These are phyloP conservation scores for Acanthamoeba polyphaga DNA, from an alignment of 208 protist genomes.

Conservation along the genomic window DNA sequence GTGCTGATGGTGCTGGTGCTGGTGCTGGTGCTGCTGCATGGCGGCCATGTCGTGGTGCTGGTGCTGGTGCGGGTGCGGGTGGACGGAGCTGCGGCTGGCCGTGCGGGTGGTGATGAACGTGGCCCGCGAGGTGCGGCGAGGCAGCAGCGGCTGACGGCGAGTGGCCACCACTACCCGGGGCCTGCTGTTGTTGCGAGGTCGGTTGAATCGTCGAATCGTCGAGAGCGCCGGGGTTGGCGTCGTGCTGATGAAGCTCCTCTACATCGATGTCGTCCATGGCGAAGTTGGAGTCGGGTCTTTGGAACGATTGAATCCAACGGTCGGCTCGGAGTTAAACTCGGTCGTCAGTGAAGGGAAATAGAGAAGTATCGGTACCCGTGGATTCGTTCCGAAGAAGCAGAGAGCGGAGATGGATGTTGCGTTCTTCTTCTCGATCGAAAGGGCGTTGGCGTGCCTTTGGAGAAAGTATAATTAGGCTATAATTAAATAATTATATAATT, in stretches of 20 bases:
- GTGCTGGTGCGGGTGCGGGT: background rate
- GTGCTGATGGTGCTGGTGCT: background rate
- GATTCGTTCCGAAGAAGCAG: background rate
- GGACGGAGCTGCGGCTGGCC: background rate
- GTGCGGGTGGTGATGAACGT: background rate
- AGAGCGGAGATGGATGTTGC: background rate
- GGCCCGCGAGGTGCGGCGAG: background rate
- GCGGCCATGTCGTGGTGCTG: background rate
- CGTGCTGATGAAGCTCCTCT: constrained; percentile 31
- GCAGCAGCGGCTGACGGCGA: background rate
- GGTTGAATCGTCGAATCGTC: background rate
- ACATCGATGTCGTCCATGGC: constrained; percentile 55
- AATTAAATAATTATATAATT: constrained; percentile 31
- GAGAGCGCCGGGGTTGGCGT: background rate
- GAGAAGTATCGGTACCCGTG: too few relatives aligned
- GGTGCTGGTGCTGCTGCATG: background rate
- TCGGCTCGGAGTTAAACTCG: too few relatives aligned
- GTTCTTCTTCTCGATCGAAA: background rate
- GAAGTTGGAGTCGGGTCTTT: background rate
- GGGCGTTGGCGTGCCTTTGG: background rate
- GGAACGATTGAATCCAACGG: too few relatives aligned
- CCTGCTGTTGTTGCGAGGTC: background rate
- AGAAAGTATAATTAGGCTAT: background rate
- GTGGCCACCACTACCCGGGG: background rate
- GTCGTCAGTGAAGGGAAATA: too few relatives aligned